Evolutionary conservation across 768 basidiomycete species (phyloP).

Genomic region (Calocera cornea): DNA sequence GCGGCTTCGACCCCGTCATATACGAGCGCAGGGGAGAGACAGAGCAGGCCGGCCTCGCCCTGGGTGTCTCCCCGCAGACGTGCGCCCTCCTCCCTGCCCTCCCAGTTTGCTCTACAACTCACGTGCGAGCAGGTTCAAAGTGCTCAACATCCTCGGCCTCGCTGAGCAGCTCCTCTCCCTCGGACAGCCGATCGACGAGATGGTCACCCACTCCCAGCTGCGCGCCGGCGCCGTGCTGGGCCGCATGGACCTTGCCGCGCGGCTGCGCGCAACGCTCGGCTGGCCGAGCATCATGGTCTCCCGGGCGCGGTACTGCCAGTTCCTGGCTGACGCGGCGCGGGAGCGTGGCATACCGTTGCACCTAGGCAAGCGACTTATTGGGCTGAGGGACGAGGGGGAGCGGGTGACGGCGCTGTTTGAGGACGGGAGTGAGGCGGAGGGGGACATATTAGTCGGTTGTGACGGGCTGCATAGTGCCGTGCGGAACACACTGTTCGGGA

Average conservation of each 20-base stretch:
- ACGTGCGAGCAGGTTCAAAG: background rate
- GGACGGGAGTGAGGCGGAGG: conserved; percentile 24
- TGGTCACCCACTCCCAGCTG: background rate
- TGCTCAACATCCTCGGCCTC: background rate
- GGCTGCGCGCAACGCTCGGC: background rate
- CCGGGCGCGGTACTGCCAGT: background rate
- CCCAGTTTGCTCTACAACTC: background rate
- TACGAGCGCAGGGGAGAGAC: conserved; percentile 21
- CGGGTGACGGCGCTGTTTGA: too few species aligned
- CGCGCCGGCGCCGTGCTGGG: background rate
- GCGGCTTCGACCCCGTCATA: conserved; percentile 28
- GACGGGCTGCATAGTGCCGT: conserved; percentile 35
- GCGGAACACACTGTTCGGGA: conserved; percentile 28
- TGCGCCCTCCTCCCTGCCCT: too few species aligned
- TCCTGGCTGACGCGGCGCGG: conserved; percentile 24
- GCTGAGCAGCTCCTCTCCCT: background rate
- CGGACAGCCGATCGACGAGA: background rate
- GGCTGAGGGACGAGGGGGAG: too few species aligned
- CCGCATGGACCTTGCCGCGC: background rate
- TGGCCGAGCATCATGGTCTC: background rate
- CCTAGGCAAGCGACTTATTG: conserved; percentile 27
- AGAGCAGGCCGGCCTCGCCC: background rate
- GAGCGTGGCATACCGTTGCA: conserved; percentile 25
- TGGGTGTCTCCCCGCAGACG: background rate
- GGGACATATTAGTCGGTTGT: conserved; percentile 32